These are phyloP conservation scores for Trametes hirsuta DNA, from an alignment of 1,284 basidiomycete species.

Conservation along the genomic window DNA sequence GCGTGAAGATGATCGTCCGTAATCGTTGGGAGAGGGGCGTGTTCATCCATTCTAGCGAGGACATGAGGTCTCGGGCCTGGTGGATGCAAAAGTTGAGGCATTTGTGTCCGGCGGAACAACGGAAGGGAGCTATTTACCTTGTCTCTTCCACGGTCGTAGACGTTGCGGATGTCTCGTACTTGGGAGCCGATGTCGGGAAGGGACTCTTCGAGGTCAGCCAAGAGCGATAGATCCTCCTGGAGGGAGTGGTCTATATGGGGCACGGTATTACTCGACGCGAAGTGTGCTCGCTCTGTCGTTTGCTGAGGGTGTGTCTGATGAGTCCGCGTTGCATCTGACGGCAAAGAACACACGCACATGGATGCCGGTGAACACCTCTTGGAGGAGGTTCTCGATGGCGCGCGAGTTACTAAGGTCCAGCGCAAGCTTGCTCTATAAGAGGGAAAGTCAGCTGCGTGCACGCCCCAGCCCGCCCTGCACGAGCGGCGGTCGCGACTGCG, in stretches of 20 bases:
- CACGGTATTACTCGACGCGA: slow-evolving; percentile 57
- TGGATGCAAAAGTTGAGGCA: neutral
- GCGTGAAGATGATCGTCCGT: slow-evolving; percentile 70
- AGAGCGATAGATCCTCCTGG: slow-evolving; percentile 54
- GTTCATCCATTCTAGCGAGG: slow-evolving; percentile 71
- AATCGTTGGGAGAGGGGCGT: slow-evolving; percentile 74
- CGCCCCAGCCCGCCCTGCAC: neutral
- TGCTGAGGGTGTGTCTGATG: slow-evolving; percentile 42
- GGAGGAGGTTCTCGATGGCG: slow-evolving; percentile 67
- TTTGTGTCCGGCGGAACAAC: too few relatives aligned
- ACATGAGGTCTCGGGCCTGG: slow-evolving; percentile 55
- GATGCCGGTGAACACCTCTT: slow-evolving; percentile 59
- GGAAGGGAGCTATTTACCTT: slow-evolving; percentile 46
- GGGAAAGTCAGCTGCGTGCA: slow-evolving; percentile 7
- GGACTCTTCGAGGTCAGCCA: slow-evolving; percentile 53
- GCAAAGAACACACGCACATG: slow-evolving; percentile 45
- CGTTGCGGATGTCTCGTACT: slow-evolving; percentile 57
- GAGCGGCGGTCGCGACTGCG: neutral
- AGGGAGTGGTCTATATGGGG: slow-evolving; percentile 62
- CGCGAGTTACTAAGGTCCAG: slow-evolving; percentile 73
- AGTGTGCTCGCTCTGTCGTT: slow-evolving; percentile 57
- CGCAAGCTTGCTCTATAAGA: slow-evolving; percentile 57
- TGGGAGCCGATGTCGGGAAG: slow-evolving; percentile 64
- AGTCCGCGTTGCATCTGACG: neutral
- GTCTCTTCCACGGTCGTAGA: slow-evolving; percentile 69